Conservation (phyloP, 768 basidiomycete genomes). For the Amanita jacksonii region DNA sequence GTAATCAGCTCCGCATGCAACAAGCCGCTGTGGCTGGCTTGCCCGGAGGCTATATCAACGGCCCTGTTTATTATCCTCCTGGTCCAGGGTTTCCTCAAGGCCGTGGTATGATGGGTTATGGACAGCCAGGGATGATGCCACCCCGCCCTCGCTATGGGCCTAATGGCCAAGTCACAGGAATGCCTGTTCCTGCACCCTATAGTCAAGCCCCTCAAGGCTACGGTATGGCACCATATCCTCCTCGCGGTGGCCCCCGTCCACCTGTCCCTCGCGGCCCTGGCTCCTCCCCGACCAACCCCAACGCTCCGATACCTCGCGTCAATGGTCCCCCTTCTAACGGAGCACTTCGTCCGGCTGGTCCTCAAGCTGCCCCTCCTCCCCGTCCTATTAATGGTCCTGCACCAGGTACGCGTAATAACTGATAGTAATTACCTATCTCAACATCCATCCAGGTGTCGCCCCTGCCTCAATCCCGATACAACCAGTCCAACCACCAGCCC, state of each 20-base stretch:
- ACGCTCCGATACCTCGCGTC: slow-evolving; percentile 54
- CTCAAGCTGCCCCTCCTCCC: slow-evolving; percentile 21
- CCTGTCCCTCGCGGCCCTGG: slow-evolving; percentile 60
- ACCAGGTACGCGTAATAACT: no score
- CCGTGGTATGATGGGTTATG: slow-evolving; percentile 73
- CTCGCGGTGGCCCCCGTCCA: slow-evolving; percentile 50
- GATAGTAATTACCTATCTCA: no score
- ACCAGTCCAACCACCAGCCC: slow-evolving; percentile 35
- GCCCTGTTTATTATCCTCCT: slow-evolving; percentile 82
- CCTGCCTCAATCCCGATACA: slow-evolving; percentile 31
- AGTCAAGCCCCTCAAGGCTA: slow-evolving; percentile 69
- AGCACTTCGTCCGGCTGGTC: slow-evolving; percentile 38
- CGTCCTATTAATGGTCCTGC: slow-evolving; percentile 28
- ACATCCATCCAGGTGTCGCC: slow-evolving; percentile 13
- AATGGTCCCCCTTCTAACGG: slow-evolving; percentile 53
- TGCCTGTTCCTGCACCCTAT: slow-evolving; percentile 69
- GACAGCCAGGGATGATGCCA: slow-evolving; percentile 79
- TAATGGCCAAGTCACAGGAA: slow-evolving; percentile 62
- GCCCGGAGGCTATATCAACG: slow-evolving; percentile 75
- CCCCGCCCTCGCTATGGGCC: slow-evolving; percentile 81
- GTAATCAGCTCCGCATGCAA: slow-evolving; percentile 94
- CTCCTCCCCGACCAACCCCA: slow-evolving; percentile 58
- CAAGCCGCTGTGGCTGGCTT: slow-evolving; percentile 86
- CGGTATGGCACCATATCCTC: slow-evolving; percentile 58
- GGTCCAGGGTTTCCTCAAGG: slow-evolving; percentile 74